These are phyloP conservation scores for Cytospora piceicola DNA, from an alignment of 2,329 filamentous ascomycete genomes.

Conservation along the genomic window DNA sequence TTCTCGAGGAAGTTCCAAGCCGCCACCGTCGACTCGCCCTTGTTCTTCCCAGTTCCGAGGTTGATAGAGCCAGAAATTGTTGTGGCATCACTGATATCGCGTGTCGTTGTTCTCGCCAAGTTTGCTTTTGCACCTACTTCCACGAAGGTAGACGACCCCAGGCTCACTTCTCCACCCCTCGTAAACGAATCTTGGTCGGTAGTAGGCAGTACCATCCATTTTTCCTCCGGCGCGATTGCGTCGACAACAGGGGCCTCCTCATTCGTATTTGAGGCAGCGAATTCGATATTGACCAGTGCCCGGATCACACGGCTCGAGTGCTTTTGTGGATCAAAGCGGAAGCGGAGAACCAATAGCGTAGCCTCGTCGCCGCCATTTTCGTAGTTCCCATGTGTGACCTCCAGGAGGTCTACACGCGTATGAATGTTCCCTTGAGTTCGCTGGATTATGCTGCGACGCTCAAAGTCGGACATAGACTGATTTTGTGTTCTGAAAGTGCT, in stretches of 20 bases:
- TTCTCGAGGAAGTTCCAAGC: slow-evolving; percentile 9
- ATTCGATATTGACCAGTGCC: slow-evolving; percentile 5
- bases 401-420: background rate
- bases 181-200: slow-evolving; percentile 1
- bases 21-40: slow-evolving; percentile 10
- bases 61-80: background rate
- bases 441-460: slow-evolving; percentile 8
- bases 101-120: background rate
- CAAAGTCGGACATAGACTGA: background rate
- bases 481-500: slow-evolving; percentile 10
- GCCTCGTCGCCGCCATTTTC: slow-evolving; percentile 1
- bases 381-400: slow-evolving; percentile 3
- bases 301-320: slow-evolving; percentile 4
- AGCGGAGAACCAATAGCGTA: slow-evolving; percentile 8
- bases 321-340: slow-evolving; percentile 11
- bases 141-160: slow-evolving; percentile 1
- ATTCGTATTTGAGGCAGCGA: background rate
- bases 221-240: background rate
- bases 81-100: slow-evolving; percentile 7
- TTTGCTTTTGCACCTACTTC: background rate
- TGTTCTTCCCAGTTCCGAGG: slow-evolving; percentile 3
- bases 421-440: background rate
- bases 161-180: background rate
- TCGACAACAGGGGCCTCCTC: slow-evolving; percentile 1
- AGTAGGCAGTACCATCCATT: background rate